These are phyloP conservation scores for Eucalyptus erythrocorys DNA, from an alignment of 345 rosid genomes.

Conservation along the genomic window DNA sequence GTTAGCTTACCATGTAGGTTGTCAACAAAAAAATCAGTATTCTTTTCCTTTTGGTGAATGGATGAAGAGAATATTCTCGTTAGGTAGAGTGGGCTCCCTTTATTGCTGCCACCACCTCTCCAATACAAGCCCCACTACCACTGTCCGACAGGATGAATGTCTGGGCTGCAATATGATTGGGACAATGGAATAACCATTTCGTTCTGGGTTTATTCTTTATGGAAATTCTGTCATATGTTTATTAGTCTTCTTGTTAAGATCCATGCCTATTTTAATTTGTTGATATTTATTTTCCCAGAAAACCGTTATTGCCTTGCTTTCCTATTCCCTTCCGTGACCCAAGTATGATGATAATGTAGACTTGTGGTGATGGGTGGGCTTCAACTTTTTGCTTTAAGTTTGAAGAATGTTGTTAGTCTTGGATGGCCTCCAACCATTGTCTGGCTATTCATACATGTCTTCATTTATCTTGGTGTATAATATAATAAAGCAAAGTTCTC, in stretches of 20 bases:
- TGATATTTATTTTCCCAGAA: not conserved
- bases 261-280: not conserved
- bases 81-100: not conserved
- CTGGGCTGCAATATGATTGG: not conserved
- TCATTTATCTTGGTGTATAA: not conserved
- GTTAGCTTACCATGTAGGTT: not conserved
- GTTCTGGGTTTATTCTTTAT: not conserved
- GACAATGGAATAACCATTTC: not conserved
- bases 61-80: not conserved
- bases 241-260: not conserved
- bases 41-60: not conserved
- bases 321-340: not conserved
- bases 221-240: not conserved
- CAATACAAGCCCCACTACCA: not conserved
- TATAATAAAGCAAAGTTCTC: not conserved
- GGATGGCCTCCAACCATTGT: not conserved
- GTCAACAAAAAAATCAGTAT: not conserved
- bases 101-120: not conserved
- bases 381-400: not conserved
- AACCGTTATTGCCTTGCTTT: not conserved
- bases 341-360: not conserved
- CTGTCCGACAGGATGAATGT: not conserved
- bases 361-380: not conserved
- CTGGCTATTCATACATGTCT: not conserved
- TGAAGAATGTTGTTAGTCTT: not conserved